Evolutionary conservation across 306 rosid species (phyloP), one percentile per base, ranked within the genome.

Genomic region (Astragalus membranaceus): DNA sequence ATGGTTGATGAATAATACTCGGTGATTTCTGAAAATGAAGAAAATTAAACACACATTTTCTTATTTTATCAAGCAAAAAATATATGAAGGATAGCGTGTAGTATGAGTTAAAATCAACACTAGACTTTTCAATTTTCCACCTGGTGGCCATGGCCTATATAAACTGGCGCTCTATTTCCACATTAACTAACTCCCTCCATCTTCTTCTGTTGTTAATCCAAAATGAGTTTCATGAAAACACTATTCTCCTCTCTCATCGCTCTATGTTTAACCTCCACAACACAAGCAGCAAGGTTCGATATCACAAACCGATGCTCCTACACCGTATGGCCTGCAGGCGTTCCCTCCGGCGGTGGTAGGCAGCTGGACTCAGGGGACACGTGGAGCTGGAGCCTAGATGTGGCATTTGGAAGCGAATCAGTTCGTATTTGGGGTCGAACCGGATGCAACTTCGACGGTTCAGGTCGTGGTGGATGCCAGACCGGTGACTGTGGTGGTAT

Each of bases 391-490:
- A n/a, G n/a, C n/a, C n/a, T 90, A 0, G 61, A 55, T 13, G 69
- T 77, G n/a, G 8, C 53, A 0, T 43, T 82, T 0, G 89, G 89
- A 37, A 64, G 83, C 0, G 1, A 0, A 0, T 3, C 13, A 10
- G 84, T 64, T 7, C 86, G 88, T 10, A 73, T 89, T 15, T 89
- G 96, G 94, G 85, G 80, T 4, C 89, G 94, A 15, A 87, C 96
- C 0, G 75, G 79, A 4, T 87, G 96, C 81, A 77, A 8, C 20
- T 87, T 83, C 11, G 85, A 83, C 9, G 71, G 64, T 0, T 23
- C 72, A 0, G 86, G 89, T 1, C 74, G 50, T 0, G 88, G 90
- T 5, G 44, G 1, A 0, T 89, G 96, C 46, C 50, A 62, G 33
- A 87, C 93, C 0, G 93, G 93, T 0, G 96, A 90, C 33, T 90